These are phyloP conservation scores for Podospora pseudoanserina DNA, from an alignment of 495 filamentous ascomycete genomes.

Conservation along the genomic window DNA sequence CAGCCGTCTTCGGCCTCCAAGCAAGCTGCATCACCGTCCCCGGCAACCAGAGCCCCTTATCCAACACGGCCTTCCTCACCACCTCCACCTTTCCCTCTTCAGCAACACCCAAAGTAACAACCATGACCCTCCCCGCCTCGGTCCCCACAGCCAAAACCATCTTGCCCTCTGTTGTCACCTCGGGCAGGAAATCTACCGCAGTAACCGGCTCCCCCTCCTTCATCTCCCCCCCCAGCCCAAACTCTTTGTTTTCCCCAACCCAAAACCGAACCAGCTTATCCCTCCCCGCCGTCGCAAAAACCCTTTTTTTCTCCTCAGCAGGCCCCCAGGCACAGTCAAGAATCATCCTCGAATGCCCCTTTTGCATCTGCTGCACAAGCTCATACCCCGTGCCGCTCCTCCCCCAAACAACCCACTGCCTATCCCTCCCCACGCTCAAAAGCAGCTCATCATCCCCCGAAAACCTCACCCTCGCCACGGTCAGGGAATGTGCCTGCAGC, in stretches of 20 bases:
- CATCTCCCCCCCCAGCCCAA: conserved; percentile 23
- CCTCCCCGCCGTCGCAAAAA: conserved; percentile 83
- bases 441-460: conserved; percentile 68
- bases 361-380: conserved; percentile 61
- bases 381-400: conserved; percentile 45
- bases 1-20: conserved; percentile 61
- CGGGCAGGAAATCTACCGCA: conserved; percentile 64
- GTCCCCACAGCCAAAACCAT: conserved; percentile 65
- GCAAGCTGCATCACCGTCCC: conserved; percentile 70
- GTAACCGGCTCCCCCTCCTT: conserved; percentile 58
- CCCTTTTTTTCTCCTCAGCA: background rate
- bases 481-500: conserved; percentile 75
- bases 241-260: conserved; percentile 42
- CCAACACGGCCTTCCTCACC: conserved; percentile 43
- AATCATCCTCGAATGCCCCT: conserved; percentile 89
- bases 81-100: conserved; percentile 41
- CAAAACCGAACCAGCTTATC: conserved; percentile 86
- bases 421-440: conserved; percentile 85
- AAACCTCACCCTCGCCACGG: conserved; percentile 76
- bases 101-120: conserved; percentile 38
- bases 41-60: conserved; percentile 53
- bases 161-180: conserved; percentile 31
- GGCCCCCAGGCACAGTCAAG: conserved; percentile 81
- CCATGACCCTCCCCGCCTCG: conserved; percentile 52
- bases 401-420: conserved; percentile 82